Conservation (phyloP, 371 early-diverging fungal species). For the Mortierella sp. region DNA sequence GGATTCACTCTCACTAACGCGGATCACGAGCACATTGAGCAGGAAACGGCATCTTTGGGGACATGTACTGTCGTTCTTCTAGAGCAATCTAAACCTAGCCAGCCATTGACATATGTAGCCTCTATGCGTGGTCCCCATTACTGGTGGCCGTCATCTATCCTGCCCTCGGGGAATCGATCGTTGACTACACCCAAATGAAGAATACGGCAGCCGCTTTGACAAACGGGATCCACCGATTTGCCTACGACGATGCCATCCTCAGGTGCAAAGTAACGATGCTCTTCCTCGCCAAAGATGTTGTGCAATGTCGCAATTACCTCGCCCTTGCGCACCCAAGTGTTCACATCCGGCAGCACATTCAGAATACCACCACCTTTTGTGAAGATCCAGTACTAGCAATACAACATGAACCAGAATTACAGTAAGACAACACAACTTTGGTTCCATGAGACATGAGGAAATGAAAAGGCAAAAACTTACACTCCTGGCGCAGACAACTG, state of each 20-base stretch:
- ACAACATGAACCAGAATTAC: no score
- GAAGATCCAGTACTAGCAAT: constrained; percentile 66
- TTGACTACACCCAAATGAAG: constrained; percentile 84
- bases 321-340: constrained; percentile 86
- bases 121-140: constrained; percentile 42
- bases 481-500: constrained; percentile 66
- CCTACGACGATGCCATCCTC: constrained; percentile 82
- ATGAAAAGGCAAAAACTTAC: constrained; percentile 24
- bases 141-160: constrained; percentile 66
- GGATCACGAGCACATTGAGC: no score
- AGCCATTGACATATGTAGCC: no score
- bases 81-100: no score
- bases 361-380: constrained; percentile 59
- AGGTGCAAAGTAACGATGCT: constrained; percentile 89
- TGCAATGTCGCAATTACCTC: constrained; percentile 90
- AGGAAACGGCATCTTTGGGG: no score
- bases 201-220: constrained; percentile 83
- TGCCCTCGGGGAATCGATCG: constrained; percentile 59
- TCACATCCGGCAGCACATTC: constrained; percentile 85
- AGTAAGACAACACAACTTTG: no score
- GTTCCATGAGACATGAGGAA: no score
- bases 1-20: no score
- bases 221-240: constrained; percentile 78
- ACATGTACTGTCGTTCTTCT: no score
- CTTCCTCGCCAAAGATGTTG: constrained; percentile 92